These are phyloP conservation scores for Wickerhamiella hasegawae DNA, from an alignment of 805 yeast genomes.

Conservation along the genomic window DNA sequence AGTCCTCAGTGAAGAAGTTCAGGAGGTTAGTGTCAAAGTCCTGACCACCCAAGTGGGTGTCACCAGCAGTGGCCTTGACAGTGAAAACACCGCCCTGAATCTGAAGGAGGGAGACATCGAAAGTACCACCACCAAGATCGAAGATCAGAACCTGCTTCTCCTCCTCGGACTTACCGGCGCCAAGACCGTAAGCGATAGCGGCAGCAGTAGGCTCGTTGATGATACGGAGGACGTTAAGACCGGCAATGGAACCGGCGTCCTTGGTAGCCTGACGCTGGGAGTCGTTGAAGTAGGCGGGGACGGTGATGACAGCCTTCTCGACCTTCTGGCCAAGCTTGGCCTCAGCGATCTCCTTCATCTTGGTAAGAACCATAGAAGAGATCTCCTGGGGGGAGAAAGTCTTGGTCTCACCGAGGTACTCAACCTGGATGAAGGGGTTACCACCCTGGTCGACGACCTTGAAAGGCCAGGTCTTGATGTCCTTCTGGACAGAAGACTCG, in stretches of 20 bases:
- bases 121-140: constrained; percentile 97
- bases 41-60: constrained; percentile 99
- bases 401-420: constrained; percentile 72
- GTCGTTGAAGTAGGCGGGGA: constrained; percentile 80
- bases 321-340: constrained; percentile 65
- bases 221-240: constrained; percentile 69
- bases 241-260: constrained; percentile 80
- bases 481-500: constrained; percentile 74
- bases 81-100: constrained; percentile 94
- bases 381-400: constrained; percentile 88
- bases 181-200: constrained; percentile 93
- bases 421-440: constrained; percentile 70
- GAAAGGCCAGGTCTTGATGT: constrained; percentile 89
- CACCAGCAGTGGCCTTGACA: constrained; percentile 97
- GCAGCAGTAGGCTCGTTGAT: constrained; percentile 92
- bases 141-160: constrained; percentile 82
- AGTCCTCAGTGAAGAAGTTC: constrained; percentile 82
- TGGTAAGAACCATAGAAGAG: constrained; percentile 78
- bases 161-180: constrained; percentile 68
- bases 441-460: constrained; percentile 55
- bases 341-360: constrained; percentile 81
- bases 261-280: constrained; percentile 83
- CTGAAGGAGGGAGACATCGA: constrained; percentile 83
- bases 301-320: constrained; percentile 73
- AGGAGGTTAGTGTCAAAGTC: constrained; percentile 95